These are phyloP conservation scores for Lophiotrema nucula DNA, from an alignment of 495 filamentous ascomycete species.

Conservation along the genomic window DNA sequence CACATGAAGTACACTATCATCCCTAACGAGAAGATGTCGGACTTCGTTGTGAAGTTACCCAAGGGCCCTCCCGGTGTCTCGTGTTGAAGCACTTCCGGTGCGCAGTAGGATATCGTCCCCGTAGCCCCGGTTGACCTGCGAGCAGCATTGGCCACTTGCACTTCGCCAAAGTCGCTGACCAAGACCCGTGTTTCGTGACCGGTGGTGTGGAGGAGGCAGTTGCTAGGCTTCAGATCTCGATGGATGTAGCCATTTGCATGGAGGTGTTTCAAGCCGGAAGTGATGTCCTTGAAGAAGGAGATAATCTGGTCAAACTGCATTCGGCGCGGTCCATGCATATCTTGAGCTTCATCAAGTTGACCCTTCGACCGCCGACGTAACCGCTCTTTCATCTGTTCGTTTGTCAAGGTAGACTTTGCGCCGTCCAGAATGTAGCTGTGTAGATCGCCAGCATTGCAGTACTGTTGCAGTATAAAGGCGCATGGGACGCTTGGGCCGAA, in stretches of 20 bases:
- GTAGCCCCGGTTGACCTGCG: slow-evolving; percentile 90
- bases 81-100: slow-evolving; percentile 81
- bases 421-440: slow-evolving; percentile 77
- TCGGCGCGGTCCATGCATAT: slow-evolving; percentile 56
- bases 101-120: slow-evolving; percentile 96
- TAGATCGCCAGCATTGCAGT: slow-evolving; percentile 93
- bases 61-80: slow-evolving; percentile 66
- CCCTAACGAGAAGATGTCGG: slow-evolving; percentile 92
- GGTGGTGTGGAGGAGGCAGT: slow-evolving; percentile 83
- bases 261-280: slow-evolving; percentile 83
- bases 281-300: slow-evolving; percentile 94
- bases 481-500: slow-evolving; percentile 93
- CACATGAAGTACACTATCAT: slow-evolving; percentile 99
- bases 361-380: slow-evolving; percentile 73
- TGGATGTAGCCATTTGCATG: slow-evolving; percentile 95
- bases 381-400: slow-evolving; percentile 83
- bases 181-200: slow-evolving; percentile 70
- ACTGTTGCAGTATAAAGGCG: slow-evolving; percentile 95
- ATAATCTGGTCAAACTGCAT: slow-evolving; percentile 90
- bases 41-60: slow-evolving; percentile 92
- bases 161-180: slow-evolving; percentile 96
- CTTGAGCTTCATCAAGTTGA: slow-evolving; percentile 52
- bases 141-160: slow-evolving; percentile 74
- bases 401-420: slow-evolving; percentile 57
- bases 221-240: slow-evolving; percentile 91